Evolutionary conservation across 257 asterid genomes (phyloP).

Genomic region (Solanum raphanifolium): DNA sequence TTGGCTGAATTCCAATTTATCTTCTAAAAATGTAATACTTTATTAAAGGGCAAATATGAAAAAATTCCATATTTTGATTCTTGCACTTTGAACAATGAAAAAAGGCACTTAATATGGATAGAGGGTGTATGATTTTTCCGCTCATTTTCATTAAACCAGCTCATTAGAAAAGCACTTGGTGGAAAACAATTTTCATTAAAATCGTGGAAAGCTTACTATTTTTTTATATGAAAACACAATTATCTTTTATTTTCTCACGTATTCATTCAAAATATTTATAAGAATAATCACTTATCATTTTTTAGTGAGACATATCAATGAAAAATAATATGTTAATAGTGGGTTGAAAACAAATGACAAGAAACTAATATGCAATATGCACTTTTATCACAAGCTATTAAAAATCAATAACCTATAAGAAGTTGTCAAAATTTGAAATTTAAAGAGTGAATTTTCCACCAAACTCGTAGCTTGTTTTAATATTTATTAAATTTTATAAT

Average conservation of each 20-base stretch:
- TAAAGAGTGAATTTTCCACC: not conserved
- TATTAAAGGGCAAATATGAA: too few species aligned
- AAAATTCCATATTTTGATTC: not conserved
- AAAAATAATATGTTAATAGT: too few species aligned
- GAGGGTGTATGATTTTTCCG: not conserved
- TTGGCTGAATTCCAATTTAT: not conserved
- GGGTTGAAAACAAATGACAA: not conserved
- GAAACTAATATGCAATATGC: not conserved
- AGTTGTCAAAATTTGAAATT: not conserved
- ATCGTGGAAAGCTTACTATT: rapidly evolving
- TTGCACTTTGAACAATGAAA: too few species aligned
- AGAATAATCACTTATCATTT: not conserved
- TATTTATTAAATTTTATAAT: not conserved
- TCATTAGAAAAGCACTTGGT: rapidly evolving
- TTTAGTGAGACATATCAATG: not conserved
- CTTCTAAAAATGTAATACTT: not conserved
- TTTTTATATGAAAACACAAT: too few species aligned
- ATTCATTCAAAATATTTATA: not conserved
- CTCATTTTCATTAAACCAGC: too few species aligned
- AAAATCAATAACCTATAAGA: not conserved
- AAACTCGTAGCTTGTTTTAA: not conserved
- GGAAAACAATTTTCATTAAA: too few species aligned
- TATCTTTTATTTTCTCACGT: not conserved
- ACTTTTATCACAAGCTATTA: not conserved
- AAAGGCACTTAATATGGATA: too few species aligned